Conservation (phyloP, 345 rosid species). For the Gossypium ekmanianum region DNA sequence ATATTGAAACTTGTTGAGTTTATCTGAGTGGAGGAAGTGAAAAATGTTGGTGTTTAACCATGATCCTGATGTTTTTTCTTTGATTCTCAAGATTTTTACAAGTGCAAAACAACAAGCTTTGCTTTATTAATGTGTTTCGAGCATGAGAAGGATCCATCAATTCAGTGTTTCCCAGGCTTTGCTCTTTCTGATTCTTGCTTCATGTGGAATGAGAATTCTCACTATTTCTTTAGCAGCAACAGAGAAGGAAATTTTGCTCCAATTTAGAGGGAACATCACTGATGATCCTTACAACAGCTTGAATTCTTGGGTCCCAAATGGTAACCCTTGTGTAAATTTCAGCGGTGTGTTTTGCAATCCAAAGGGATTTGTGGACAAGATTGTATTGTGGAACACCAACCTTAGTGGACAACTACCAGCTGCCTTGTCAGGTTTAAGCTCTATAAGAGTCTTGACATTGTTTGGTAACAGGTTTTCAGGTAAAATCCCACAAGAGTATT, state of each 20-base stretch:
- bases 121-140: conserved; percentile 20
- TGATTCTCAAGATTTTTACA: not conserved
- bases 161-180: conserved; percentile 27
- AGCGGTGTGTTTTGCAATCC: conserved; percentile 71
- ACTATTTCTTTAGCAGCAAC: conserved; percentile 41
- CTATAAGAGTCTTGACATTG: conserved; percentile 75
- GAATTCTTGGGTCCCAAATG: conserved; percentile 56
- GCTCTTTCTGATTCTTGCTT: conserved; percentile 36
- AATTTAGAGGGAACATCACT: conserved; percentile 66
- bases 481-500: conserved; percentile 72
- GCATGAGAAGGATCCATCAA: conserved; percentile 55
- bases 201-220: conserved; percentile 22
- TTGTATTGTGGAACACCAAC: conserved; percentile 84
- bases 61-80: conserved; percentile 26
- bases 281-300: conserved; percentile 71
- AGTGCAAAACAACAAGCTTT: conserved; percentile 11
- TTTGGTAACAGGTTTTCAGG: conserved; percentile 82
- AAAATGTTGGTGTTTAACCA: conserved; percentile 39
- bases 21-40: not conserved
- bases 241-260: conserved; percentile 73
- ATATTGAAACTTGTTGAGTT: conserved; percentile 16
- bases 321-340: conserved; percentile 58
- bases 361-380: conserved; percentile 69
- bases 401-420: conserved; percentile 66
- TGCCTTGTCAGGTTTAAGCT: conserved; percentile 64